phyloP scores from a whole-genome alignment of 2,329 filamentous ascomycete genomes.

The Neopestalotiopsis sp. region DNA sequence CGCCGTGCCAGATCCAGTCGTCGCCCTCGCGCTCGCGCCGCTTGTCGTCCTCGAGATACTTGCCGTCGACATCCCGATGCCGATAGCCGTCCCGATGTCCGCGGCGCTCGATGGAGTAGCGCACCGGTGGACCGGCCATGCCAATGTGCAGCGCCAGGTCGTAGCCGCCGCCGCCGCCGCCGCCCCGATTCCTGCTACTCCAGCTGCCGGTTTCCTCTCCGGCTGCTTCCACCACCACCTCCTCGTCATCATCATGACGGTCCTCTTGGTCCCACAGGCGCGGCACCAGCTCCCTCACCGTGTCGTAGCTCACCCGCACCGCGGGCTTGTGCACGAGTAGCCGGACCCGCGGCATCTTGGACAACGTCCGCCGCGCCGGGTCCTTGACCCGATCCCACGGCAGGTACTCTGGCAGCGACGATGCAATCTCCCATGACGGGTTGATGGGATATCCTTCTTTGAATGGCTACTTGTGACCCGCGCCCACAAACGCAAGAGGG shows the following conservation, averaged over 20 bases:
- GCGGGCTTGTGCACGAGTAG: slow-evolving; percentile 70
- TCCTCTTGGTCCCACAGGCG: slow-evolving; percentile 54
- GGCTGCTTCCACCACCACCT: slow-evolving; percentile 27
- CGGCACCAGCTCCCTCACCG: slow-evolving; percentile 68
- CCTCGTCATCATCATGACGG: slow-evolving; percentile 33
- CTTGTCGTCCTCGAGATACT: slow-evolving; percentile 57
- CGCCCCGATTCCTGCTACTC: no score
- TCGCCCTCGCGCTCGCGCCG: slow-evolving; percentile 40
- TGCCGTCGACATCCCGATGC: slow-evolving; percentile 72
- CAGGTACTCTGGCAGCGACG: slow-evolving; percentile 68
- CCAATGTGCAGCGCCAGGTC: slow-evolving; percentile 80
- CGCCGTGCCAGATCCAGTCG: slow-evolving; percentile 58
- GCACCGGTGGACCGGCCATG: slow-evolving; percentile 69
- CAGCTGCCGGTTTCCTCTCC: background rate
- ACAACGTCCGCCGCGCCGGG: slow-evolving; percentile 36
- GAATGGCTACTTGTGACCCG: slow-evolving; percentile 65
- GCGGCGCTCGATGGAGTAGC: slow-evolving; percentile 74
- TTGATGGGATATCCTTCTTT: slow-evolving; percentile 74
- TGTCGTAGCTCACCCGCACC: slow-evolving; percentile 73
- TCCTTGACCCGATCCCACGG: slow-evolving; percentile 54
- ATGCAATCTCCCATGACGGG: slow-evolving; percentile 81
- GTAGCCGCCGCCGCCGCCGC: background rate
- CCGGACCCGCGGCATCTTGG: slow-evolving; percentile 54
- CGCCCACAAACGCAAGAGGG: no score
- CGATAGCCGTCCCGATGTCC: slow-evolving; percentile 76